phyloP scores from a whole-genome alignment of 495 filamentous ascomycete genomes.

The Margaritispora aquatica region DNA sequence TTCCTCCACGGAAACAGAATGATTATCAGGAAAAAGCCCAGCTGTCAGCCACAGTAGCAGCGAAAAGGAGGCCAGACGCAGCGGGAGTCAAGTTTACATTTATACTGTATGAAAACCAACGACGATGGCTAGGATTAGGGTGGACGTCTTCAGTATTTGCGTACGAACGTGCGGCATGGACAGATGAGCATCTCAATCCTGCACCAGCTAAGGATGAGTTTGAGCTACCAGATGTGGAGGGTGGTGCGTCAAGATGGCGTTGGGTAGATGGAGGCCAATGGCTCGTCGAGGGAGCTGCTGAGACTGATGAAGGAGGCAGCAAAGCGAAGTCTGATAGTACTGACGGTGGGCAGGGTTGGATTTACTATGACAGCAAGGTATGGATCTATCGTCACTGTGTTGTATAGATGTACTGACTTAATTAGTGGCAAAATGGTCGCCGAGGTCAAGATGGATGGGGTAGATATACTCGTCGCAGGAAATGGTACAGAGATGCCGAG shows the following conservation, averaged over 20 bases:
- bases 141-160: conserved; percentile 90
- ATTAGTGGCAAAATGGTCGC: conserved; percentile 85
- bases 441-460: conserved; percentile 91
- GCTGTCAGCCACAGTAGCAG: conserved; percentile 35
- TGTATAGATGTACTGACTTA: conserved; percentile 14
- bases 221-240: conserved; percentile 79
- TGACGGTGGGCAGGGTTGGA: conserved; percentile 74
- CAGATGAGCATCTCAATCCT: conserved; percentile 86
- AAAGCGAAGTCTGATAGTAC: conserved; percentile 36
- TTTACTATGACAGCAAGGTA: conserved; percentile 98
- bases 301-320: conserved; percentile 36
- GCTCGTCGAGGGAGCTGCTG: conserved; percentile 74
- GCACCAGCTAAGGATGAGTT: conserved; percentile 76
- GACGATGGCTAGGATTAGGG: conserved; percentile 88
- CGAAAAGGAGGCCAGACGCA: conserved; percentile 48
- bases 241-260: conserved; percentile 74
- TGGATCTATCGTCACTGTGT: conserved; percentile 19
- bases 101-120: conserved; percentile 92
- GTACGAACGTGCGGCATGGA: conserved; percentile 86
- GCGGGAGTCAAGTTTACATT: conserved; percentile 92
- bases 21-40: conserved; percentile 38
- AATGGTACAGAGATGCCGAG: conserved; percentile 96
- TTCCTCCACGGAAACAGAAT: conserved; percentile 27
- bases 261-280: conserved; percentile 84
- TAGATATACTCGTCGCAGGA: conserved; percentile 85